A percentile compares a stretch with the other conserved stretches of the same genome.
These are phyloP conservation scores for Aspergillus ochraceus DNA, from an alignment of 2,329 filamentous ascomycete genomes.

Conservation along the genomic window DNA sequence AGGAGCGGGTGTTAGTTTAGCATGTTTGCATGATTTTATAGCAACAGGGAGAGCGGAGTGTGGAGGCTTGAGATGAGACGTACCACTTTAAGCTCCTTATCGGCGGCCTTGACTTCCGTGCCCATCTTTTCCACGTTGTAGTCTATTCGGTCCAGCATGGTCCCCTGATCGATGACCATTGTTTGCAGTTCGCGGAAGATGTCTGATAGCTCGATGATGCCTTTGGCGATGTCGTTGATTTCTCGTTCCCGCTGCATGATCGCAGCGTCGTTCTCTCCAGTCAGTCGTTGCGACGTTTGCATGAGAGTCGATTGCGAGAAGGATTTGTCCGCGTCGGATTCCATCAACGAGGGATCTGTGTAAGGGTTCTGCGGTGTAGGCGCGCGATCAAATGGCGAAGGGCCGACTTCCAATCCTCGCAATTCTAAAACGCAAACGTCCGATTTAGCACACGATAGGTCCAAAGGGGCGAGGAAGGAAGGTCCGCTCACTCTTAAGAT, in stretches of 20 bases:
- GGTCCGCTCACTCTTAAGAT: slow-evolving; percentile 74
- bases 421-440: slow-evolving; percentile 56
- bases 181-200: slow-evolving; percentile 94
- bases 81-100: slow-evolving; percentile 83
- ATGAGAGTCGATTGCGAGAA: slow-evolving; percentile 89
- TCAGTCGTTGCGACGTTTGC: slow-evolving; percentile 64
- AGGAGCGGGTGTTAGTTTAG: slow-evolving; percentile 4
- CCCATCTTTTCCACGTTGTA: slow-evolving; percentile 97
- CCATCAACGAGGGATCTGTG: slow-evolving; percentile 81
- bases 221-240: slow-evolving; percentile 96
- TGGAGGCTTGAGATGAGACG: slow-evolving; percentile 17
- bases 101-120: slow-evolving; percentile 87
- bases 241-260: slow-evolving; percentile 93
- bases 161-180: slow-evolving; percentile 93
- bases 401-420: slow-evolving; percentile 67
- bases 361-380: slow-evolving; percentile 63
- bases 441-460: slow-evolving; percentile 12
- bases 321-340: slow-evolving; percentile 89
- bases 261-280: slow-evolving; percentile 69
- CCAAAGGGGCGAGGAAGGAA: neutral
- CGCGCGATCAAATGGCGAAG: slow-evolving; percentile 51
- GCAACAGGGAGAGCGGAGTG: neutral
- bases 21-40: neutral
- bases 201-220: slow-evolving; percentile 94
- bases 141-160: slow-evolving; percentile 90